Conservation (phyloP, 768 basidiomycete genomes). For the Trametes punicea region DNA sequence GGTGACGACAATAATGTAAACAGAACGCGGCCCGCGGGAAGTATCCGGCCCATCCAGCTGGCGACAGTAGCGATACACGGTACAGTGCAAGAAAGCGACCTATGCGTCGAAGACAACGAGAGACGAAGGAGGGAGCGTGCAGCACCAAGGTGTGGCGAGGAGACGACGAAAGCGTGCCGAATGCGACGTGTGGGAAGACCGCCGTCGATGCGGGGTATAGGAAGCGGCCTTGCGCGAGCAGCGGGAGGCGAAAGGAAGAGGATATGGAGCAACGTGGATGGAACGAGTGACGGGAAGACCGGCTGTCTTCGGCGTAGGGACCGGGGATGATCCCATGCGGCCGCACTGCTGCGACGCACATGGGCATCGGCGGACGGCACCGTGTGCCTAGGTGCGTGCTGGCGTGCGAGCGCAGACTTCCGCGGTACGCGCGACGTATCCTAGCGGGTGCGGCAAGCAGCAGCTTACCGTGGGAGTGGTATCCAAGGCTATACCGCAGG, state of each 20-base stretch:
- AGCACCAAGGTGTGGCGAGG: background rate
- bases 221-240: constrained; percentile 12
- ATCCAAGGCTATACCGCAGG: constrained; percentile 17
- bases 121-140: background rate
- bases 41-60: constrained; percentile 12
- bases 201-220: constrained; percentile 20
- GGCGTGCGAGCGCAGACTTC: background rate
- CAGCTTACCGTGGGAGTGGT: background rate
- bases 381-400: background rate
- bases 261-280: background rate
- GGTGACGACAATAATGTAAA: constrained; percentile 3
- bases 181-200: constrained; percentile 7
- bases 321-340: background rate
- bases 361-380: background rate
- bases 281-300: constrained; percentile 9
- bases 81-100: constrained; percentile 13
- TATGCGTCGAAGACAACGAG: background rate
- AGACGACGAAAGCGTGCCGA: constrained; percentile 2
- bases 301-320: constrained; percentile 6
- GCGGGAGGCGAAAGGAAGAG: background rate
- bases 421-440: background rate
- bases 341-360: background rate
- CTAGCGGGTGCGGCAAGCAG: background rate
- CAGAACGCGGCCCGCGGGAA: constrained; percentile 9
- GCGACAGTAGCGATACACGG: constrained; percentile 20